These are phyloP conservation scores for Kuraishia borneana DNA, from an alignment of 805 yeast genomes.

Conservation along the genomic window DNA sequence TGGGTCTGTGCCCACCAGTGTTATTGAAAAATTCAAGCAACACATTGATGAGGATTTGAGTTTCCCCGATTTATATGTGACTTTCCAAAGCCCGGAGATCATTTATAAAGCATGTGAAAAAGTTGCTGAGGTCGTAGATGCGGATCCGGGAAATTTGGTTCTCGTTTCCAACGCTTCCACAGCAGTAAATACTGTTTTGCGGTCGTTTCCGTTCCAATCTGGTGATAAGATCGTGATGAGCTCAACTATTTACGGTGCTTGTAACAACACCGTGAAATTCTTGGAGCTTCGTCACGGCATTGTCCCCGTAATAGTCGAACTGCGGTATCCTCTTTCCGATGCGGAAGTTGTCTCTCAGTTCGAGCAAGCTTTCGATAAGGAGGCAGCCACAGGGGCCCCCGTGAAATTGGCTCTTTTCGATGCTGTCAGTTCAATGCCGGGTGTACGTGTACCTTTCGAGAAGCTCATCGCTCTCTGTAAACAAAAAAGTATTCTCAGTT, in stretches of 20 bases:
- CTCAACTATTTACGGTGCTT: slow-evolving; percentile 41
- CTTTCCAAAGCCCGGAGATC: slow-evolving; percentile 14
- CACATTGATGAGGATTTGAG: slow-evolving; percentile 16
- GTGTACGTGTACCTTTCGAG: slow-evolving; percentile 45
- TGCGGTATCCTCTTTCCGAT: slow-evolving; percentile 33
- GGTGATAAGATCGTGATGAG: slow-evolving; percentile 42
- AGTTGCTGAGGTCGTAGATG: slow-evolving; percentile 32
- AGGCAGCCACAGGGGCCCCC: slow-evolving; percentile 8
- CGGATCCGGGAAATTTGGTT: slow-evolving; percentile 37
- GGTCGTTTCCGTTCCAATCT: slow-evolving; percentile 37
- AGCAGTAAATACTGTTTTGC: slow-evolving; percentile 44
- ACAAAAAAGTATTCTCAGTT: slow-evolving; percentile 33
- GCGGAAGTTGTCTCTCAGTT: slow-evolving; percentile 24
- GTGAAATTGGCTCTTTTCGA: slow-evolving; percentile 40
- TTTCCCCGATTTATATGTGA: slow-evolving; percentile 37
- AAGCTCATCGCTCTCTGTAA: slow-evolving; percentile 32
- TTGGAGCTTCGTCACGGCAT: slow-evolving; percentile 22
- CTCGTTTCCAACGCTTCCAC: slow-evolving; percentile 49
- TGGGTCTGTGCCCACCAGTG: slow-evolving; percentile 43
- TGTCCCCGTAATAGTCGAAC: slow-evolving; percentile 22
- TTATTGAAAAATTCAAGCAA: slow-evolving; percentile 25
- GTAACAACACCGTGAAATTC: slow-evolving; percentile 38
- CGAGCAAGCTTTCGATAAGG: slow-evolving; percentile 16
- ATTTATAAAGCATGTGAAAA: slow-evolving; percentile 23
- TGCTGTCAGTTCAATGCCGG: slow-evolving; percentile 55